These are phyloP conservation scores for Termitomyces sp. DNA, from an alignment of 768 basidiomycete genomes.

Conservation along the genomic window DNA sequence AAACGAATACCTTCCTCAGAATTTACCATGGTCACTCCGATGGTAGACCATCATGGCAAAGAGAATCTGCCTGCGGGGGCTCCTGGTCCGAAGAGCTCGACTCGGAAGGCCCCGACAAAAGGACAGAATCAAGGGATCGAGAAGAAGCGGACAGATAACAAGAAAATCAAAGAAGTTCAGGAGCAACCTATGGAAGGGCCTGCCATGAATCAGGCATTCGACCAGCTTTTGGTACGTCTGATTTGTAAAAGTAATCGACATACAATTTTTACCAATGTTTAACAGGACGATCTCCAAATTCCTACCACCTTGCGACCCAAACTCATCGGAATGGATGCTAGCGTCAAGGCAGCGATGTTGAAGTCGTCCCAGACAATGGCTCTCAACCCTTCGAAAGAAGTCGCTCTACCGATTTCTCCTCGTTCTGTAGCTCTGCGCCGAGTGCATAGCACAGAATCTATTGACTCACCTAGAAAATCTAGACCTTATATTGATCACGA, in stretches of 20 bases:
- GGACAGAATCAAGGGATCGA: slow-evolving; percentile 29
- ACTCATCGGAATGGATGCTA: slow-evolving; percentile 74
- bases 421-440: slow-evolving; percentile 52
- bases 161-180: slow-evolving; percentile 10
- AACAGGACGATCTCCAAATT: slow-evolving; percentile 86
- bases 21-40: slow-evolving; percentile 67
- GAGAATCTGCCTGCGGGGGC: slow-evolving; percentile 50
- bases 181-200: slow-evolving; percentile 21
- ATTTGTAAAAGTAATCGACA: not conserved
- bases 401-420: slow-evolving; percentile 42
- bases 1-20: slow-evolving; percentile 65
- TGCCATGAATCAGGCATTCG: slow-evolving; percentile 69
- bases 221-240: slow-evolving; percentile 68
- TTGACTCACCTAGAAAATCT: slow-evolving; percentile 50
- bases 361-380: slow-evolving; percentile 74
- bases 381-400: slow-evolving; percentile 31
- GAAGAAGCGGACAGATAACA: slow-evolving; percentile 34
- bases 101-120: slow-evolving; percentile 25
- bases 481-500: slow-evolving; percentile 38
- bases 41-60: slow-evolving; percentile 55
- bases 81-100: slow-evolving; percentile 13
- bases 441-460: slow-evolving; percentile 71
- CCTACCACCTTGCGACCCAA: slow-evolving; percentile 75
- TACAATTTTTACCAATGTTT: not conserved
- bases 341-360: slow-evolving; percentile 89